Conservation (phyloP, 768 basidiomycete genomes). For the Collybia nuda region DNA sequence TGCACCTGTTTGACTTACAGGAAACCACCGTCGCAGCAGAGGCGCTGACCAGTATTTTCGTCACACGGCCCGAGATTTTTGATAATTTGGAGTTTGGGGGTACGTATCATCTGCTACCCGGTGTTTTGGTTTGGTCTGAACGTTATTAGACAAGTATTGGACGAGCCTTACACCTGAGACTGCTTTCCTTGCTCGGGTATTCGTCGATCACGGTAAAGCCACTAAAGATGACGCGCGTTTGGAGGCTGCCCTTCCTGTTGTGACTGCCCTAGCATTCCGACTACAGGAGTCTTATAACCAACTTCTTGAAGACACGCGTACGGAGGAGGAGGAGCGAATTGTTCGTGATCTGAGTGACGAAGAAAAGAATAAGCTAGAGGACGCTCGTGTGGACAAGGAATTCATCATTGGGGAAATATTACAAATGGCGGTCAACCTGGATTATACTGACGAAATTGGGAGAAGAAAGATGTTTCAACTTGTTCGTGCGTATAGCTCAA, state of each 20-base stretch:
- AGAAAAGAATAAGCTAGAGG: slow-evolving; percentile 41
- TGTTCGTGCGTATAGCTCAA: slow-evolving; percentile 60
- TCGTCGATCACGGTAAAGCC: slow-evolving; percentile 71
- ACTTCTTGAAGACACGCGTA: slow-evolving; percentile 22
- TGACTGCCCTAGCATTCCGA: slow-evolving; percentile 75
- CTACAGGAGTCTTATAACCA: slow-evolving; percentile 73
- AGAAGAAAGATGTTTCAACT: slow-evolving; percentile 84
- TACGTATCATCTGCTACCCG: slow-evolving; percentile 27
- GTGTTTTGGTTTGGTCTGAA: not conserved
- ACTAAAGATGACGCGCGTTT: slow-evolving; percentile 62
- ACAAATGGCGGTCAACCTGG: slow-evolving; percentile 72
- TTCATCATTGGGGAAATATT: slow-evolving; percentile 83
- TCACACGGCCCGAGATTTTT: slow-evolving; percentile 61
- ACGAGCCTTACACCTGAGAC: slow-evolving; percentile 64
- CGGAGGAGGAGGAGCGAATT: slow-evolving; percentile 20
- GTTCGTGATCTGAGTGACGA: slow-evolving; percentile 26
- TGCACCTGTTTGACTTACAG: slow-evolving; percentile 54
- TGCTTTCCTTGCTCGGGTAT: slow-evolving; percentile 81
- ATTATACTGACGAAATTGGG: slow-evolving; percentile 93
- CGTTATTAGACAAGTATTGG: slow-evolving; percentile 69
- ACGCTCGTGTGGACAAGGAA: slow-evolving; percentile 50
- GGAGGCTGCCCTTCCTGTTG: slow-evolving; percentile 76
- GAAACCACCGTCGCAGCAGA: slow-evolving; percentile 68
- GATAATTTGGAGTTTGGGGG: slow-evolving; percentile 70
- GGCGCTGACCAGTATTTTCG: slow-evolving; percentile 73